Evolutionary conservation across 768 basidiomycete genomes (phyloP).

Genomic region (Boletus bicolor): DNA sequence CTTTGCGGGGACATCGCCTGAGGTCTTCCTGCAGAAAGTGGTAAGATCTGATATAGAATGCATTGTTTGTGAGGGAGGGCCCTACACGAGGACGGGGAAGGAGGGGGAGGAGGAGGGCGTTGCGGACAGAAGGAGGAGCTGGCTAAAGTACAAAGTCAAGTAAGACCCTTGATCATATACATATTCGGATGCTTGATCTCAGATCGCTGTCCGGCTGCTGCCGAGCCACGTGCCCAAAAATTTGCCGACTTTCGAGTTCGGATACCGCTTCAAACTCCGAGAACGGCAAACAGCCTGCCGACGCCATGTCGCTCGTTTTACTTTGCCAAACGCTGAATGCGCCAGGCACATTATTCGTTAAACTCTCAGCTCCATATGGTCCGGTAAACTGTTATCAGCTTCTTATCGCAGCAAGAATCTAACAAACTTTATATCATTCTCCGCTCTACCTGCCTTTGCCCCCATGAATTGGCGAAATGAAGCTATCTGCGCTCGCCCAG

Average conservation of each 20-base stretch:
- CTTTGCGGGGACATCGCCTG: conserved; percentile 83
- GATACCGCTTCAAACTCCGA: conserved; percentile 18
- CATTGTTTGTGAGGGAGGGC: conserved; percentile 30
- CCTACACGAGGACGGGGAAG: not conserved
- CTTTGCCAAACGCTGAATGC: too few species aligned
- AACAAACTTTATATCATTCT: conserved; percentile 20
- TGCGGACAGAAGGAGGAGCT: conserved; percentile 13
- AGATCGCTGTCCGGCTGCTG: conserved; percentile 27
- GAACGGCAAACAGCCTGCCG: conserved; percentile 9
- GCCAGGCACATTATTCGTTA: not conserved
- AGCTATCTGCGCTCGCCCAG: conserved; percentile 10
- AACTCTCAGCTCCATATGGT: not conserved
- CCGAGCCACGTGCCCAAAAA: conserved; percentile 20
- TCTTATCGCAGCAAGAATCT: conserved; percentile 21
- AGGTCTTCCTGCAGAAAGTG: conserved; percentile 78
- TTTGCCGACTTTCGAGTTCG: conserved; percentile 6
- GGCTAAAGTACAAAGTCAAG: conserved; percentile 21
- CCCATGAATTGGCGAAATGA: conserved; percentile 24
- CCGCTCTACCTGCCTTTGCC: conserved; percentile 24
- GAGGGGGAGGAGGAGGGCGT: conserved; percentile 7
- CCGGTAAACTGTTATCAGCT: conserved; percentile 16
- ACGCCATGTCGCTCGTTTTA: not conserved
- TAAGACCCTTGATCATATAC: conserved; percentile 10
- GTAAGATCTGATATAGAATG: conserved; percentile 90
- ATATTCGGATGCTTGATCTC: conserved; percentile 21